A percentile compares a stretch with the other conserved stretches of the same genome.
These are phyloP conservation scores for Eremothecium cymbalariae DNA, from an alignment of 1,139 yeast genomes.

Conservation along the genomic window DNA sequence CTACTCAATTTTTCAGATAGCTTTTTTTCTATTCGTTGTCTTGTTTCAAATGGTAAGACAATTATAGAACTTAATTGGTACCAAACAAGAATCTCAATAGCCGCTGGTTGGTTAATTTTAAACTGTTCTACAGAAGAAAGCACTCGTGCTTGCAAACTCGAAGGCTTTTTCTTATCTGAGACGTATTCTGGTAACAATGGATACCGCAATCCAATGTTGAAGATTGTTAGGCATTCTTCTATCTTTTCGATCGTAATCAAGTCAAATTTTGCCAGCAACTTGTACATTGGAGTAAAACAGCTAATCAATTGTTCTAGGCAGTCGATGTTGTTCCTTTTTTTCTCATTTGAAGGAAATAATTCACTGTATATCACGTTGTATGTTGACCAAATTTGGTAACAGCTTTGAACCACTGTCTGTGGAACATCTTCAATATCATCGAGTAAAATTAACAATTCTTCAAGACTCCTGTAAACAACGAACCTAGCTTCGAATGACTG, in stretches of 20 bases:
- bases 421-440: constrained; percentile 35
- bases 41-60: constrained; percentile 51
- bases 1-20: constrained; percentile 27
- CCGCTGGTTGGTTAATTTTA: constrained; percentile 28
- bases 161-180: constrained; percentile 42
- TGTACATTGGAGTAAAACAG: constrained; percentile 43
- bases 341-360: constrained; percentile 30
- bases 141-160: constrained; percentile 47
- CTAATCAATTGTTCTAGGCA: constrained; percentile 44
- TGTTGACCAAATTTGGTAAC: constrained; percentile 58
- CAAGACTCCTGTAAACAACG: constrained; percentile 45
- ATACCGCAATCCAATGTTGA: constrained; percentile 56
- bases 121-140: constrained; percentile 39
- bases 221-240: constrained; percentile 38
- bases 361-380: constrained; percentile 56
- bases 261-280: constrained; percentile 26
- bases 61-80: constrained; percentile 47
- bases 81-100: constrained; percentile 40
- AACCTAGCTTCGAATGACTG: constrained; percentile 35
- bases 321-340: constrained; percentile 45
- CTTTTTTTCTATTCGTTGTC: constrained; percentile 43
- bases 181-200: constrained; percentile 51
- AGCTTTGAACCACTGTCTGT: constrained; percentile 34
- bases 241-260: constrained; percentile 33
- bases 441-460: constrained; percentile 43